These are phyloP conservation scores for Metschnikowia corniflorae DNA, from an alignment of 805 yeast species.

Conservation along the genomic window DNA sequence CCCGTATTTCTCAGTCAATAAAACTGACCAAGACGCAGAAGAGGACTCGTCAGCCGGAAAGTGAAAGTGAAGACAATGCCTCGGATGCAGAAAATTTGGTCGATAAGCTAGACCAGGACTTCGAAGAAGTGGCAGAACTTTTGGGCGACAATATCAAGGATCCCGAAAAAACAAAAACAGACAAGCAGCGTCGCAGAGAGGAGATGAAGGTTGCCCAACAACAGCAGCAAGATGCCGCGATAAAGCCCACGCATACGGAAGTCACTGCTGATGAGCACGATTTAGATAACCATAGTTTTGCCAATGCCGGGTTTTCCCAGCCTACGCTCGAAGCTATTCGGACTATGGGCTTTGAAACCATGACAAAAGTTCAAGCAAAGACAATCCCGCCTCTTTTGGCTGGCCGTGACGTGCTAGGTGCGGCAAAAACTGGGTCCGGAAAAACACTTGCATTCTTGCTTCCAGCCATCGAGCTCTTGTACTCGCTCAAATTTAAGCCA, in stretches of 20 bases:
- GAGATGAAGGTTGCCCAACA: slow-evolving; percentile 20
- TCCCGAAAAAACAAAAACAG: slow-evolving; percentile 32
- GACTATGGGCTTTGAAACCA: slow-evolving; percentile 83
- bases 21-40: slow-evolving; percentile 10
- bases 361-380: slow-evolving; percentile 94
- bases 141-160: slow-evolving; percentile 44
- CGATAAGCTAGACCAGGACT: slow-evolving; percentile 54
- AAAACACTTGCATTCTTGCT: slow-evolving; percentile 92
- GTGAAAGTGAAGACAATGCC: slow-evolving; percentile 28
- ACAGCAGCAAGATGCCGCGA: slow-evolving; percentile 23
- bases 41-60: slow-evolving; percentile 29
- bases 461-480: slow-evolving; percentile 92
- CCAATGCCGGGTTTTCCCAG: slow-evolving; percentile 59
- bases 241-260: slow-evolving; percentile 25
- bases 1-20: background rate
- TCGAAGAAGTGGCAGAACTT: slow-evolving; percentile 53
- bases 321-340: slow-evolving; percentile 79
- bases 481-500: slow-evolving; percentile 90
- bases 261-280: slow-evolving; percentile 27
- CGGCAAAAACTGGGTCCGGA: slow-evolving; percentile 99
- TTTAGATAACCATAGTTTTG: slow-evolving; percentile 31
- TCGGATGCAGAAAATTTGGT: slow-evolving; percentile 39
- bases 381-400: slow-evolving; percentile 96
- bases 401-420: slow-evolving; percentile 96
- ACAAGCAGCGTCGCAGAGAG: slow-evolving; percentile 20